Conservation (phyloP, 2,329 filamentous ascomycete species). For the Fusarium veterinarium region DNA sequence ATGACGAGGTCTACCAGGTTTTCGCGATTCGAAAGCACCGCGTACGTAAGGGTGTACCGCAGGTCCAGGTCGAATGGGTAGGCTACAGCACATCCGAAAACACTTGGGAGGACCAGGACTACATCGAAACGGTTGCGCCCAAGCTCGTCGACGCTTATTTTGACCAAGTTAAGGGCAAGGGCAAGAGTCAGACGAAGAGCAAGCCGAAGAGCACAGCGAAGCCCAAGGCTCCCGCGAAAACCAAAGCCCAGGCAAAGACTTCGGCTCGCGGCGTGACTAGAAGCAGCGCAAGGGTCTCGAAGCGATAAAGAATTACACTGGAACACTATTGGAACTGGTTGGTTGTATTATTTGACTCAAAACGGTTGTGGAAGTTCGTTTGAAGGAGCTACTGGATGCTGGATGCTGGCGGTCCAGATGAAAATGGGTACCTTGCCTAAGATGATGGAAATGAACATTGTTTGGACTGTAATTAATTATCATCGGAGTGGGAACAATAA, state of each 20-base stretch:
- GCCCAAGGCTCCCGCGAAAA: background rate
- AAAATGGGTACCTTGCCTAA: background rate
- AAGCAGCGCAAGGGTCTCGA: constrained; percentile 2
- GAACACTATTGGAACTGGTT: background rate
- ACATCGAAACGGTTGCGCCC: constrained; percentile 45
- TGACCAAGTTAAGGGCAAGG: constrained; percentile 6
- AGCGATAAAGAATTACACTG: background rate
- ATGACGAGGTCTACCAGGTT: constrained; percentile 46
- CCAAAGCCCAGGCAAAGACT: background rate
- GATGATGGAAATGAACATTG: constrained; percentile 19
- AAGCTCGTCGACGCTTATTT: constrained; percentile 47
- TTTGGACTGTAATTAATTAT: constrained; percentile 4
- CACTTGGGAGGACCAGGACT: constrained; percentile 46
- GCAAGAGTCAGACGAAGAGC: background rate
- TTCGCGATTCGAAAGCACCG: constrained; percentile 50
- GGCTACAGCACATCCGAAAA: constrained; percentile 47
- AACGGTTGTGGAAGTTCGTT: background rate
- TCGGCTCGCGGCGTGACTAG: background rate
- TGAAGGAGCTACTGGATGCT: background rate
- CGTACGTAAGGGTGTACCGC: constrained; percentile 40
- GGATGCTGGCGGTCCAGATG: background rate
- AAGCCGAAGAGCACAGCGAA: background rate
- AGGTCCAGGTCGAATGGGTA: constrained; percentile 52
- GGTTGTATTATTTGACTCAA: background rate
- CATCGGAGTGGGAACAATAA: background rate